Evolutionary conservation across 2,329 filamentous ascomycete species (phyloP).

Genomic region (Fusarium tanahbumbuense): DNA sequence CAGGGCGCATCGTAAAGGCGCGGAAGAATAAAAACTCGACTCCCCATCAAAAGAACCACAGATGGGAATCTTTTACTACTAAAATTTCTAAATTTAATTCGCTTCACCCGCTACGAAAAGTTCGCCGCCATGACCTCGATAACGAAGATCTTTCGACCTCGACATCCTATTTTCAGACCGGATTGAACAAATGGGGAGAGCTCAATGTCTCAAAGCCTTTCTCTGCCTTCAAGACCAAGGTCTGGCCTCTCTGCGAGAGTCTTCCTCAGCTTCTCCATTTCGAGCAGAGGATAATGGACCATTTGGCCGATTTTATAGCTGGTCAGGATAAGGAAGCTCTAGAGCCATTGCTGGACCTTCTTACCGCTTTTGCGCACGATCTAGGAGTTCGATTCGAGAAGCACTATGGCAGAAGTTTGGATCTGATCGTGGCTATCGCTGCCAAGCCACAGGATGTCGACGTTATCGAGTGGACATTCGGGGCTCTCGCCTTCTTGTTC

Average conservation of each 20-base stretch:
- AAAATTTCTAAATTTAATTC: constrained; percentile 91
- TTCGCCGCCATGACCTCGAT: constrained; percentile 86
- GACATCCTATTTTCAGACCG: constrained; percentile 87
- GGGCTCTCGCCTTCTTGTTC: constrained; percentile 92
- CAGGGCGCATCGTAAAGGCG: constrained; percentile 76
- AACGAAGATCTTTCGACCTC: constrained; percentile 79
- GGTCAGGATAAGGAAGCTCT: constrained; percentile 82
- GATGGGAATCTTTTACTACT: constrained; percentile 90
- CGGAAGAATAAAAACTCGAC: constrained; percentile 78
- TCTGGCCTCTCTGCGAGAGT: constrained; percentile 84
- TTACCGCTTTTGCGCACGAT: constrained; percentile 95
- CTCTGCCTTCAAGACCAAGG: constrained; percentile 78
- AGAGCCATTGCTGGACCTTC: constrained; percentile 87
- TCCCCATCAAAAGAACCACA: constrained; percentile 81
- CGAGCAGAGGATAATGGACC: constrained; percentile 83
- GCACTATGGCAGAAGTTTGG: constrained; percentile 81
- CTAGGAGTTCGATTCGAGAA: constrained; percentile 88
- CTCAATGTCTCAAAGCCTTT: constrained; percentile 90
- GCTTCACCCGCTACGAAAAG: constrained; percentile 90
- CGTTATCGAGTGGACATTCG: constrained; percentile 98
- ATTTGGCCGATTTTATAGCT: constrained; percentile 80
- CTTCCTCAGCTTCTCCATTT: constrained; percentile 93
- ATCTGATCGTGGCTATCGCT: constrained; percentile 80
- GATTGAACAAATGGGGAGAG: constrained; percentile 89
- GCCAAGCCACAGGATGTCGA: constrained; percentile 81